Evolutionary conservation across 352 stramenopile genomes (phyloP).

Genomic region (Globisporangium perplexum): DNA sequence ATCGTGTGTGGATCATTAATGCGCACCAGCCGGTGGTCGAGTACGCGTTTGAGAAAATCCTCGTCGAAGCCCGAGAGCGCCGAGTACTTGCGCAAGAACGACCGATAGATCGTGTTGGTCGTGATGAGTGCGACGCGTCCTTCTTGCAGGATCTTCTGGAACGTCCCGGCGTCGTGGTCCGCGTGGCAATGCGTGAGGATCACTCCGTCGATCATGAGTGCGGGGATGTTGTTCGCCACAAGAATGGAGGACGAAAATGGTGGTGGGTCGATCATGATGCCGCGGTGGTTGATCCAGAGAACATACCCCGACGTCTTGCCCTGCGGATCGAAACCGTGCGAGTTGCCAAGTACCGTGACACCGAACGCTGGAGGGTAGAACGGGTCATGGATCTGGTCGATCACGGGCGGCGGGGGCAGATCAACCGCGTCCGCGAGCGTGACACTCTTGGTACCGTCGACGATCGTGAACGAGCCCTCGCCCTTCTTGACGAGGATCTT

Average conservation of each 20-base stretch:
- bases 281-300: slow-evolving; percentile 95
- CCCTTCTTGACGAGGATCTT: slow-evolving; percentile 67
- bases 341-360: slow-evolving; percentile 94
- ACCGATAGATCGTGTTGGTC: slow-evolving; percentile 95
- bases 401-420: slow-evolving; percentile 33
- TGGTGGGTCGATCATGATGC: slow-evolving; percentile 96
- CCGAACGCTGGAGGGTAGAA: slow-evolving; percentile 95
- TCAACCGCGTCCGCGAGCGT: slow-evolving; percentile 52
- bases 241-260: slow-evolving; percentile 87
- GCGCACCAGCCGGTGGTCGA: slow-evolving; percentile 88
- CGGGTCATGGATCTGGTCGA: slow-evolving; percentile 36
- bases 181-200: slow-evolving; percentile 96
- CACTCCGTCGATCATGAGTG: slow-evolving; percentile 93
- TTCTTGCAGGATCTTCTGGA: slow-evolving; percentile 95
- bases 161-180: slow-evolving; percentile 95
- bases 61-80: slow-evolving; percentile 91
- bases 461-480: slow-evolving; percentile 54
- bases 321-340: slow-evolving; percentile 93
- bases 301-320: slow-evolving; percentile 94
- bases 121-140: slow-evolving; percentile 93
- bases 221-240: slow-evolving; percentile 83
- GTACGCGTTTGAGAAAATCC: slow-evolving; percentile 87
- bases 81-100: slow-evolving; percentile 95
- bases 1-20: slow-evolving; percentile 94
- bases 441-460: slow-evolving; percentile 54